Evolutionary conservation across 495 filamentous ascomycete genomes (phyloP), one percentile per base, ranked within the genome.

Genomic region (Aspergillus haitiensis): DNA sequence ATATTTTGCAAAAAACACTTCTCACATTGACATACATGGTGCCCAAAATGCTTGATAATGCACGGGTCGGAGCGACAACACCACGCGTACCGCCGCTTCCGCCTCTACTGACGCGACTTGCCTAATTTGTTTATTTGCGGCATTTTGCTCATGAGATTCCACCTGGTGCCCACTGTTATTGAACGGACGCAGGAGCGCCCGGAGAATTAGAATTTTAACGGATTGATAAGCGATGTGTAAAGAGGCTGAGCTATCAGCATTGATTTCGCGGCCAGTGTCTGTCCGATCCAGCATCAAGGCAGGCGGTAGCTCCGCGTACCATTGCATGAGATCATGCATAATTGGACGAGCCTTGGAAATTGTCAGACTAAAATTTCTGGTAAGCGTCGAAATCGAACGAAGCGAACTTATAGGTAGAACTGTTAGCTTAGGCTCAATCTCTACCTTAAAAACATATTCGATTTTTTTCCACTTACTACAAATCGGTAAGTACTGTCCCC

Each of bases 41-140:
- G 37, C 52, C 52, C 52, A 55, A n/a, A 55, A 55, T 0, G 36
- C 52, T 18, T 55, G 52, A 32, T 55, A 55, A n/a, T 55, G 35
- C 16, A 13, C 36, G 21, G 52, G 35, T 11, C 18, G 9, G 8
- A 55, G 16, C 8, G n/a, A 13, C 9, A 37, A 55, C 4, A 55
- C 18, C 7, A n/a, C 5, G 5, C 5, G 15, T 10, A 47, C 13
- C 9, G 44, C 15, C 13, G 16, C 44, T 5, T 47, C 44, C 15
- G 15, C 15, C 16, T 47, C 44, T 1, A 15, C 44, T 9, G 9
- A 16, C 10, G 44, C 44, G n/a, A 18, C 16, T 4, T 47, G n/a
- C 5, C 44, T 15, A 16, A 21, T 47, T 18, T 47, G 44, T 18
- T 6, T 18, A 6, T 21, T n/a, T 7, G 44, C 44, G n/a, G 44